A percentile compares a stretch with the other conserved stretches of the same genome.
Conservation (phyloP, 768 basidiomycete species). For the Podaxis sp. region DNA sequence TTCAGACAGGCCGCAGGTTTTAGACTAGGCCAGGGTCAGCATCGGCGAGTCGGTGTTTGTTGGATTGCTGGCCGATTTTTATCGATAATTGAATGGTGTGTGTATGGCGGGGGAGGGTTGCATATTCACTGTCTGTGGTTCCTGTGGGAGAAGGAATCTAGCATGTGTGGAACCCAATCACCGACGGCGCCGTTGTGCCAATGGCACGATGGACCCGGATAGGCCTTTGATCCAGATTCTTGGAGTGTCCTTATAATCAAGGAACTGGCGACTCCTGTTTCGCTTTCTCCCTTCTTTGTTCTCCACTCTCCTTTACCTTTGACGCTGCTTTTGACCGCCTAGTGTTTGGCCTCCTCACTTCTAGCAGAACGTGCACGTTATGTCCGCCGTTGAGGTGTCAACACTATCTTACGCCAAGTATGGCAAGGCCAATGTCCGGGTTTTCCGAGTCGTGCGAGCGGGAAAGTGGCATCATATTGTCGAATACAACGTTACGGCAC, state of each 20-base stretch:
- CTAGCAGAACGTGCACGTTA: not conserved
- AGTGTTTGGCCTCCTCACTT: not conserved
- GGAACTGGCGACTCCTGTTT: not conserved
- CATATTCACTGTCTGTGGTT: not conserved
- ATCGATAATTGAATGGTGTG: not conserved
- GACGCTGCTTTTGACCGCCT: not conserved
- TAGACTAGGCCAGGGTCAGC: too few species aligned
- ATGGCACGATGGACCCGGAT: not conserved
- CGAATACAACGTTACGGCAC: constrained; percentile 79
- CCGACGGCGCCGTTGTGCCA: not conserved
- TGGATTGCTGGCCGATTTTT: not conserved
- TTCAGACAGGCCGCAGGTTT: not conserved
- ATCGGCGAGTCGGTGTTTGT: too few species aligned
- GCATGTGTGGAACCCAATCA: not conserved
- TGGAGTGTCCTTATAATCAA: not conserved
- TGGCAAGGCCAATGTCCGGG: constrained; percentile 87
- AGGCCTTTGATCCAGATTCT: not conserved
- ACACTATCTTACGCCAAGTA: constrained; percentile 58
- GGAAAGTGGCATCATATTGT: constrained; percentile 68
- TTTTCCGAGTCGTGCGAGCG: constrained; percentile 80
- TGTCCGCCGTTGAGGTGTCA: constrained; percentile 18
- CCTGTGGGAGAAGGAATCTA: constrained; percentile 1
- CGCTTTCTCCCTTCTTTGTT: not conserved
- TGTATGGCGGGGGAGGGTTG: not conserved
- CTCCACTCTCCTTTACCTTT: not conserved